Conservation (phyloP, 495 filamentous ascomycete genomes). For the Penicillium samsonianum region DNA sequence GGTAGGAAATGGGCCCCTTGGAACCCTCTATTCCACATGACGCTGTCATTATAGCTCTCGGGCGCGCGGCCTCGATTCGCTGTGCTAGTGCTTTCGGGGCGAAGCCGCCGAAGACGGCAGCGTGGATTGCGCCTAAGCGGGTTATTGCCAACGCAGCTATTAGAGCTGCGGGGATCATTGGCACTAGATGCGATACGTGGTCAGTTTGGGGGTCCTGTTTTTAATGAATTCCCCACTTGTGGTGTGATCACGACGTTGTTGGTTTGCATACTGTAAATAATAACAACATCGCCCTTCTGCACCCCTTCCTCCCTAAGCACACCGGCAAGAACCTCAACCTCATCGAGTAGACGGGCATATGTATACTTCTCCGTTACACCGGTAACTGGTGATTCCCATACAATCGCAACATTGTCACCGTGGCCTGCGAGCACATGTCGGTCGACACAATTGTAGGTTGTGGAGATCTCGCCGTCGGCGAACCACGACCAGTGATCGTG, state of each 20-base stretch:
- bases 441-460: slow-evolving; percentile 87
- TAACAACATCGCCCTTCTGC: slow-evolving; percentile 82
- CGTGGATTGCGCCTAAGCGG: slow-evolving; percentile 84
- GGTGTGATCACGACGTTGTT: neutral
- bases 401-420: slow-evolving; percentile 72
- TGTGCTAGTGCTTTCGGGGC: slow-evolving; percentile 80
- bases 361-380: slow-evolving; percentile 69
- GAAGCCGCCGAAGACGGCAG: slow-evolving; percentile 92
- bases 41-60: slow-evolving; percentile 78
- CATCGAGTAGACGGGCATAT: slow-evolving; percentile 73
- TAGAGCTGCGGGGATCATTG: slow-evolving; percentile 89
- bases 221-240: neutral
- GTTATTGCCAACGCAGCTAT: slow-evolving; percentile 80
- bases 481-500: slow-evolving; percentile 84
- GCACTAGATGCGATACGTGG: slow-evolving; percentile 59
- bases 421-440: slow-evolving; percentile 76
- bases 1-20: slow-evolving; percentile 73
- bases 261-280: slow-evolving; percentile 75
- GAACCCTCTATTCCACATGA: slow-evolving; percentile 89
- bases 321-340: slow-evolving; percentile 81
- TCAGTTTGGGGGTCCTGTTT: neutral
- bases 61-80: slow-evolving; percentile 79
- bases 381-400: slow-evolving; percentile 87
- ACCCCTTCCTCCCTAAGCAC: slow-evolving; percentile 84
- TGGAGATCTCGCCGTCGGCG: slow-evolving; percentile 83